Base-by-base conservation (phyloP, 208 protist species). In the Leishmania major region DNA sequence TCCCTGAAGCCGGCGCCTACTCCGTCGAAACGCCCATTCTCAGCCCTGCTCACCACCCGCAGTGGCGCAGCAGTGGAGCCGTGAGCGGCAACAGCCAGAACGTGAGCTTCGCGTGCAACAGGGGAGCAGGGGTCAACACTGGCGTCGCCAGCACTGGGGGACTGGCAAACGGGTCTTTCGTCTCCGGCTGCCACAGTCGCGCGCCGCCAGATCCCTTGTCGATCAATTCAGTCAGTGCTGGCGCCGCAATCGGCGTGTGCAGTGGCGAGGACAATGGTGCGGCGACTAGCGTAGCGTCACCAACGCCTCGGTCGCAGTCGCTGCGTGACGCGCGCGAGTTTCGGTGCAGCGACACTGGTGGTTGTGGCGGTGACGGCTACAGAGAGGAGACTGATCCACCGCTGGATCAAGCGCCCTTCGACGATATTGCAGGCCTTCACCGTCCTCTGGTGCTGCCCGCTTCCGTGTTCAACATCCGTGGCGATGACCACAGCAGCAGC, bases 81-180 rank as follows among this genome's bases (percentile, higher is more conserved):
- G 10, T 35, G 45, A 43, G 62, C 81, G 53, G 13, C 53, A 84
- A 31, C 19, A 88, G 51, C 59, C 67, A 66, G 0, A 83, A 84
- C 51, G 66, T 67, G 40, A 88, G 83, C 57, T 86, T 86, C 28
- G 78, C 72, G 17, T 47, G 51, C 11, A 75, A 53, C 66, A 60
- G 51, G 37, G 75, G 35, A 59, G 31, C 35, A 37, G 28, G 11
- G 22, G 40, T 69, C 28, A 69, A 1, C 40, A 40, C 53, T 75
- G 35, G 47, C 59, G 45, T 8, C 70, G 37, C 47, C 49, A 1
- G 31, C 22, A 1, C 4, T 19, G 70, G 2, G 7, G 15, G 3
- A 31, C 10, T 53, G 45, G 13, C 37, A 69, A 53, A 47, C 45
- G 70, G 45, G 25, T 31, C 45, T 10, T 8, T 8, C 11, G 45